phyloP scores from a whole-genome alignment of 306 rosid species.

The Ammopiptanthus mongolicus region DNA sequence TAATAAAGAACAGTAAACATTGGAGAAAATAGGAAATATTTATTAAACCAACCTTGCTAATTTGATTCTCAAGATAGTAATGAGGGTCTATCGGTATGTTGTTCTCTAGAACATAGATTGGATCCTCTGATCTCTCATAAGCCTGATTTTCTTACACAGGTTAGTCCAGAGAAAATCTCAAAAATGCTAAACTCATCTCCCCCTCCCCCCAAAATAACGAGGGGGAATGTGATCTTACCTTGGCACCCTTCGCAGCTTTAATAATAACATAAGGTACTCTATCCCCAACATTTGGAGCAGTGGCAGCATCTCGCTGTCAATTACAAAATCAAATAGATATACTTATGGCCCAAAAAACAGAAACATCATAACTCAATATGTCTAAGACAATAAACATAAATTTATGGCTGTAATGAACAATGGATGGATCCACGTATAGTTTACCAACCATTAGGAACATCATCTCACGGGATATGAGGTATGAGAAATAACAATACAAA shows the following conservation, averaged over 20 bases:
- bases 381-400: neutral
- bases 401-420: neutral
- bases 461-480: neutral
- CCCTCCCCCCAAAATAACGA: neutral
- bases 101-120: conserved; percentile 91
- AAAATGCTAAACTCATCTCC: neutral
- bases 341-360: neutral
- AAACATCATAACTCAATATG: conserved; percentile 3
- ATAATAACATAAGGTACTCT: conserved; percentile 93
- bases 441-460: neutral
- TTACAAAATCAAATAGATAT: conserved; percentile 15
- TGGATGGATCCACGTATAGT: conserved; percentile 9
- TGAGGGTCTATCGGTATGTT: conserved; percentile 96
- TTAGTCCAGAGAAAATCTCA: conserved; percentile 20
- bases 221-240: conserved; percentile 41
- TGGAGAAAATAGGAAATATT: neutral
- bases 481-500: neutral
- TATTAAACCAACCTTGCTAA: conserved; percentile 66
- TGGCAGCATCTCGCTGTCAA: conserved; percentile 90
- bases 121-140: conserved; percentile 95
- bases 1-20: conserved; percentile 18
- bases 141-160: conserved; percentile 48
- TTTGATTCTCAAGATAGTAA: conserved; percentile 96
- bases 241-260: conserved; percentile 95
- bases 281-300: conserved; percentile 99